Percentiles rank a stretch among this genome's conserved stretches.
Evolutionary conservation across 768 basidiomycete genomes (phyloP).

Genomic region (Boletus tylopilopsis): DNA sequence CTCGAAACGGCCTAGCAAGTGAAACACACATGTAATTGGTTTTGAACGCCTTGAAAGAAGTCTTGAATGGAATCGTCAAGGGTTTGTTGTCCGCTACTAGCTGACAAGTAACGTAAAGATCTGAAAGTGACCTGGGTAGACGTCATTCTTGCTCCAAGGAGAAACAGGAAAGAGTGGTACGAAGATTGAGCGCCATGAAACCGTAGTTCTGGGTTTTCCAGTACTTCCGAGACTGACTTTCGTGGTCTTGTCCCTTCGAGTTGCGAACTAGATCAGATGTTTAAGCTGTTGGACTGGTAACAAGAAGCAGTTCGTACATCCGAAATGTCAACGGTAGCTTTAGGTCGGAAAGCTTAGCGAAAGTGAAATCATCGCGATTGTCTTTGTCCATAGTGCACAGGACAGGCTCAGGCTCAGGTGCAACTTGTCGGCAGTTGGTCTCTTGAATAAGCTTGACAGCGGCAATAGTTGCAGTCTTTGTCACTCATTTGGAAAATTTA

Average conservation of each 20-base stretch:
- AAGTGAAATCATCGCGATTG: conserved; percentile 85
- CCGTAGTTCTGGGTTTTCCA: conserved; percentile 77
- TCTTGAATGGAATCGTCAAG: conserved; percentile 86
- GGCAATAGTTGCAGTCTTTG: not conserved
- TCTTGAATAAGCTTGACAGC: not conserved
- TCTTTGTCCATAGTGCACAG: conserved; percentile 48
- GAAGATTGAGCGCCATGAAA: conserved; percentile 82
- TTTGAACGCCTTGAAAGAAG: conserved; percentile 91
- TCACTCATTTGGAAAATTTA: conserved; percentile 2
- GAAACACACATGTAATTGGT: conserved; percentile 63
- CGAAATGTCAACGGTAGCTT: conserved; percentile 85
- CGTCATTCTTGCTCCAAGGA: conserved; percentile 16
- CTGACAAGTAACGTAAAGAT: conserved; percentile 91
- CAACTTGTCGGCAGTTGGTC: no score
- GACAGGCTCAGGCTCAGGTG: not conserved
- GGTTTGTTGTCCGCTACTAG: conserved; percentile 92
- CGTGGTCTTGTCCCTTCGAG: conserved; percentile 79
- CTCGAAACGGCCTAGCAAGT: not conserved
- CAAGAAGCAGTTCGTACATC: conserved; percentile 48
- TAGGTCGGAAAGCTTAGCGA: conserved; percentile 86
- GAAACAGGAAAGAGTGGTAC: conserved; percentile 35
- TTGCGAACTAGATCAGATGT: conserved; percentile 56
- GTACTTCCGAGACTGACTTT: conserved; percentile 68
- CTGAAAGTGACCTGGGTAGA: conserved; percentile 70
- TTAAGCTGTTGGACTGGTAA: not conserved